These are phyloP conservation scores for Neurospora sp. DNA, from an alignment of 495 filamentous ascomycete genomes.

Conservation along the genomic window DNA sequence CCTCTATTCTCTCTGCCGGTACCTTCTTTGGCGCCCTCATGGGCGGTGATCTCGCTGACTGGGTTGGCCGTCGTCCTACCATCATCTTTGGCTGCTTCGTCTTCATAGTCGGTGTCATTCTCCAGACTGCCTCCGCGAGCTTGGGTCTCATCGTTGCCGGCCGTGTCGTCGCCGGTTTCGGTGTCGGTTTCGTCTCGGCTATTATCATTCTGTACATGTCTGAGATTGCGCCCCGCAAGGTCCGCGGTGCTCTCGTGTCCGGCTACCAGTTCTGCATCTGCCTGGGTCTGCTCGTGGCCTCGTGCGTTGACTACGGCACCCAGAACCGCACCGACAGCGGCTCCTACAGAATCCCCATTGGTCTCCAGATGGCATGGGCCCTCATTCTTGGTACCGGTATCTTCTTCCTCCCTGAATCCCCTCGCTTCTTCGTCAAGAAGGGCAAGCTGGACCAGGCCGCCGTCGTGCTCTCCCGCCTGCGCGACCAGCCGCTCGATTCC, in stretches of 20 bases:
- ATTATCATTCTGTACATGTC: constrained; percentile 70
- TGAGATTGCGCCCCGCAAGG: constrained; percentile 52
- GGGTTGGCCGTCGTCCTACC: constrained; percentile 55
- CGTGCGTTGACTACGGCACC: constrained; percentile 63
- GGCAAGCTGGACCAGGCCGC: constrained; percentile 53
- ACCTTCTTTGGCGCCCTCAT: constrained; percentile 65
- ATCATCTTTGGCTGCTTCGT: constrained; percentile 54
- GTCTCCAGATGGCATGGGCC: constrained; percentile 59
- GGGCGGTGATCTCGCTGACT: constrained; percentile 59
- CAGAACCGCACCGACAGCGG: constrained; percentile 50
- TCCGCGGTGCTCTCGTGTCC: constrained; percentile 61
- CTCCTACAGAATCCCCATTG: constrained; percentile 65
- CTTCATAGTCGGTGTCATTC: constrained; percentile 52
- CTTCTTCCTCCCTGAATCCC: constrained; percentile 61
- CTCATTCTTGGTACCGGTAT: constrained; percentile 50
- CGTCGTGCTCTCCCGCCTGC: constrained; percentile 50
- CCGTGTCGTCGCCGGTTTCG: constrained; percentile 40
- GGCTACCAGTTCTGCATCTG: constrained; percentile 74
- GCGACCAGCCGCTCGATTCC: constrained; percentile 55
- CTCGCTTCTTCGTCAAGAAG: constrained; percentile 66
- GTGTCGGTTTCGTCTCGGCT: constrained; percentile 63
- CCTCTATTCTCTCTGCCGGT: constrained; percentile 49
- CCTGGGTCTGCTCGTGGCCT: constrained; percentile 60
- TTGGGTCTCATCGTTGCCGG: constrained; percentile 43
- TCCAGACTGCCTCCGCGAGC: constrained; percentile 39